Percentiles rank a stretch among this genome's conserved stretches.
phyloP scores from a whole-genome alignment of 2,329 filamentous ascomycete genomes.

The Phaeosphaeria sp. region DNA sequence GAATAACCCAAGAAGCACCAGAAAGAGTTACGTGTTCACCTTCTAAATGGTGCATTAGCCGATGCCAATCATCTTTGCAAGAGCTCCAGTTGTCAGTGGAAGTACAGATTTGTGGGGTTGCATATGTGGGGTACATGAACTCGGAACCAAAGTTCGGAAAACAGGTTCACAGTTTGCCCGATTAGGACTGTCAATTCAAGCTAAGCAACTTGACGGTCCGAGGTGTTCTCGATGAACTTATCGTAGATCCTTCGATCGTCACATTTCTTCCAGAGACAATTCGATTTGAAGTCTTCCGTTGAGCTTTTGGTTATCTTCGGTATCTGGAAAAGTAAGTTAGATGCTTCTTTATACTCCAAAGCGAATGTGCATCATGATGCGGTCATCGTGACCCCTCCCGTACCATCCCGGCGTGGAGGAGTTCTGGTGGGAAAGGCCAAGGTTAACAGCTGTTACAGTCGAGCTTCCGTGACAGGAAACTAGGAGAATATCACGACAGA shows the following conservation, averaged over 20 bases:
- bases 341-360: not conserved
- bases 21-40: not conserved
- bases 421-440: too few relatives aligned
- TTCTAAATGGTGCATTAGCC: conserved; percentile 15
- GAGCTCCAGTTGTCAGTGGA: not conserved
- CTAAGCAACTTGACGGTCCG: not conserved
- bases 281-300: not conserved
- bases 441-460: too few relatives aligned
- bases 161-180: not conserved
- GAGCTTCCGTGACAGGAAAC: too few relatives aligned
- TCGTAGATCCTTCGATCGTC: not conserved
- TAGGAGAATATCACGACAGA: not conserved
- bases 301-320: not conserved
- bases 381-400: not conserved
- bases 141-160: not conserved
- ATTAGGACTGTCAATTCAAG: not conserved
- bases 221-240: not conserved
- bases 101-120: conserved; percentile 9
- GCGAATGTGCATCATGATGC: not conserved
- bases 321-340: not conserved
- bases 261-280: not conserved
- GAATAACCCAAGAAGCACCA: not conserved
- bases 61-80: conserved; percentile 9
- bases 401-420: not conserved
- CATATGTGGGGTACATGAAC: conserved; percentile 1